Evolutionary conservation across 2,329 filamentous ascomycete species (phyloP).

Genomic region (Escovopsis weberi): DNA sequence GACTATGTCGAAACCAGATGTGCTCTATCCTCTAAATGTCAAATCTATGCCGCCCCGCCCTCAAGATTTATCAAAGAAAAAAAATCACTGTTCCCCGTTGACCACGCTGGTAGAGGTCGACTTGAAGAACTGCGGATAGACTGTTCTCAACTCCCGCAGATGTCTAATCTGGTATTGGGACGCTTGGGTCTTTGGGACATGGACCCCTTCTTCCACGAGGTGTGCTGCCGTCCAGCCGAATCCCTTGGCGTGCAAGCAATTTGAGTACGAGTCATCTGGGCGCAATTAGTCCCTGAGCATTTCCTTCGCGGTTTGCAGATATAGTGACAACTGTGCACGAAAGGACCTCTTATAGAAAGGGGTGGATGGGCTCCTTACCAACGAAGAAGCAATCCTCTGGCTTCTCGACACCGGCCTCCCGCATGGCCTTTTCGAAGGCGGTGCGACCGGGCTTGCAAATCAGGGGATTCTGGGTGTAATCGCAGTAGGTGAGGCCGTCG

Average conservation of each 20-base stretch:
- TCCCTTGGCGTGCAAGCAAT: slow-evolving; percentile 61
- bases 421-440: slow-evolving; percentile 85
- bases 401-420: slow-evolving; percentile 56
- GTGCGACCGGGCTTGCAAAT: slow-evolving; percentile 74
- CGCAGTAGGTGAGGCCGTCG: slow-evolving; percentile 88
- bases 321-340: too few relatives aligned
- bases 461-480: slow-evolving; percentile 61
- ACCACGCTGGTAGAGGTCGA: slow-evolving; percentile 9
- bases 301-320: too few relatives aligned
- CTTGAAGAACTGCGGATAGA: slow-evolving; percentile 83
- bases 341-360: background rate
- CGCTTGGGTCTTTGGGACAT: slow-evolving; percentile 46
- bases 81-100: too few relatives aligned
- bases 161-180: slow-evolving; percentile 62
- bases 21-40: too few relatives aligned
- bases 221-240: slow-evolving; percentile 82
- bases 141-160: slow-evolving; percentile 57
- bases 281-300: slow-evolving; percentile 1
- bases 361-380: slow-evolving; percentile 37
- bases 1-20: background rate
- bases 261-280: slow-evolving; percentile 72
- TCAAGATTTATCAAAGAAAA: background rate
- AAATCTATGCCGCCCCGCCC: too few relatives aligned
- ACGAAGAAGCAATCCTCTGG: slow-evolving; percentile 78
- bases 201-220: slow-evolving; percentile 63